A percentile compares a stretch with the other conserved stretches of the same genome.
Conservation (phyloP, 768 basidiomycete genomes). For the Rhodocollybia butyracea region DNA sequence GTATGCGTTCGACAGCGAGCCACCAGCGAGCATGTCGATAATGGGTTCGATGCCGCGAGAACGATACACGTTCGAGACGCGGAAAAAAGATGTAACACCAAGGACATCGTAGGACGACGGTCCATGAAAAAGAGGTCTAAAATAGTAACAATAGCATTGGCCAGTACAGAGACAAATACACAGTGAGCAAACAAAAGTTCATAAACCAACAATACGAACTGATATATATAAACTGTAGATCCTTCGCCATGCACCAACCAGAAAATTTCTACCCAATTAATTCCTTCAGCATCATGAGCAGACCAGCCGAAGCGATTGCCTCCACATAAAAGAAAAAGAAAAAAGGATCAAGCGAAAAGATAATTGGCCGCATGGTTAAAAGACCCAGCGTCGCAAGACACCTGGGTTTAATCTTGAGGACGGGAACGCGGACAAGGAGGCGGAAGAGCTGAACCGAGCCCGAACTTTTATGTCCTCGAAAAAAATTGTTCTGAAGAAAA, state of each 20-base stretch:
- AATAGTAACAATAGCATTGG: no score
- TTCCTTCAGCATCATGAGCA: constrained; percentile 19
- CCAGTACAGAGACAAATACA: no score
- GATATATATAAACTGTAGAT: no score
- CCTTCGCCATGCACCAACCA: constrained; percentile 19
- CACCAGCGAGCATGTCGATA: no score
- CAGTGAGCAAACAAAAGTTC: no score
- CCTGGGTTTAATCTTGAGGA: constrained; percentile 65
- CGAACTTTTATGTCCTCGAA: constrained; percentile 91
- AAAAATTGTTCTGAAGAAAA: constrained; percentile 63
- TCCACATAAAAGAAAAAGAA: background rate
- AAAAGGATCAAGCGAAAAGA: constrained; percentile 2
- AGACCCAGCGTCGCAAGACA: constrained; percentile 21
- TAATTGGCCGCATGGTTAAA: background rate
- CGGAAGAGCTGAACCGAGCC: constrained; percentile 78
- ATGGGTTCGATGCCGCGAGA: no score
- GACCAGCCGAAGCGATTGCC: constrained; percentile 7
- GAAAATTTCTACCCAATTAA: constrained; percentile 12
- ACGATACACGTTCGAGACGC: no score
- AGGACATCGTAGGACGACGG: no score
- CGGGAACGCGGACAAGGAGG: constrained; percentile 95
- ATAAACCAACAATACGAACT: no score
- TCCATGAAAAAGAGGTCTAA: no score
- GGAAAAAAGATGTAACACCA: no score
- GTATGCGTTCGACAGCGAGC: no score